Base-by-base conservation (phyloP, 2,329 filamentous ascomycete genomes). In the Zopfia rhizophila region DNA sequence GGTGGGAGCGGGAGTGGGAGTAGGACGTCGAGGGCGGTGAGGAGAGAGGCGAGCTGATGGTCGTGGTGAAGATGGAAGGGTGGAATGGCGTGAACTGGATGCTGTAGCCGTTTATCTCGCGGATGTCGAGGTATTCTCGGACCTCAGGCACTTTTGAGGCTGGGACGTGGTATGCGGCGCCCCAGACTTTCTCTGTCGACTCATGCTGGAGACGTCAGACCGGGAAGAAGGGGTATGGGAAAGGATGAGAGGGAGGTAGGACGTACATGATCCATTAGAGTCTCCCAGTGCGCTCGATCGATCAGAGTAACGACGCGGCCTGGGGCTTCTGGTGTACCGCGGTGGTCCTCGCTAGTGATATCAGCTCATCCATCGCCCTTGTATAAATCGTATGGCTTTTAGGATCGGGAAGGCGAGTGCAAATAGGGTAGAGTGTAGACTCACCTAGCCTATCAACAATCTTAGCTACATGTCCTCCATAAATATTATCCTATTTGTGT, bases 91-190 rank as follows among this genome's bases (percentile, higher is more conserved):
- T 90, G 72, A 91, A 90, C 73, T 97, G 92, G 57, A 96, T 95
- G 41, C 87, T 90, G 74, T 99, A 99, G 18, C 94, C 94, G 75
- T 97, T 96, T 67, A 97, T 96, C 74, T 99, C 94, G 32, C 94
- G 87, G 56, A 97, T 93, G 72, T 97, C 92, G 35, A 99, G 89
- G 70, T 97, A 97, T 47, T 86, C 82, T 58, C 90, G 87, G 3
- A 97, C 93, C 74, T 93, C 87, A 49, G 85, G 81, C 16, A 95
- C 91, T 56, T 86, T 82, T 2, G 83, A 78, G 5, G 86, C 73
- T 19, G 82, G 79, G 72, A 96, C 93, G 65, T 93, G 89, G 76
- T 97, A 95, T 54, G 93, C 94, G 12, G 90, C 89, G 46, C 94
- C 94, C 92, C 92, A 97, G 60, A 97, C 91, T 21, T 58, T 61